Percentiles rank a stretch among this genome's conserved stretches.
These are phyloP conservation scores for Potentilla sterilis DNA, from an alignment of 306 rosid genomes.

Conservation along the genomic window DNA sequence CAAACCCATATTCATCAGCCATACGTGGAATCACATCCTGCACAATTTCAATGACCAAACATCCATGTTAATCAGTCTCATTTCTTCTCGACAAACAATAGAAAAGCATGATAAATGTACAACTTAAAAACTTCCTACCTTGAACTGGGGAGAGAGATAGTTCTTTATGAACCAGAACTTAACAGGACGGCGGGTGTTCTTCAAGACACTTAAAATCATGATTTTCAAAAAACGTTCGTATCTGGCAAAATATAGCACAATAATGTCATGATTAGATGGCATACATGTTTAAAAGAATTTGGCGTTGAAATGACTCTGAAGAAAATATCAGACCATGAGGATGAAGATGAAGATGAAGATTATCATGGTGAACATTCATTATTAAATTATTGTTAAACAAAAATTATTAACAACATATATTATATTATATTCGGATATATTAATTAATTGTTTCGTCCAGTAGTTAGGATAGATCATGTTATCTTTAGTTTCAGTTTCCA, in stretches of 20 bases:
- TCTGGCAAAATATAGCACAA: slow-evolving; percentile 46
- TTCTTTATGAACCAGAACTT: slow-evolving; percentile 99
- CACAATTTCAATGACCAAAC: slow-evolving; percentile 22
- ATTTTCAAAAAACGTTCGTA: slow-evolving; percentile 95
- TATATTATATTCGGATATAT: background rate
- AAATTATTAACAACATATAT: background rate
- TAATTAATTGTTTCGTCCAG: background rate
- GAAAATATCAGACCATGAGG: background rate
- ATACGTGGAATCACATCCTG: slow-evolving; percentile 91
- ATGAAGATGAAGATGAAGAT: background rate
- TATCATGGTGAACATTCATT: background rate
- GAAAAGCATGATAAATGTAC: slow-evolving; percentile 8
- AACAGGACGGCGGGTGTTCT: slow-evolving; percentile 90
- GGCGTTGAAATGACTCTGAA: background rate
- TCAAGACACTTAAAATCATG: slow-evolving; percentile 92
- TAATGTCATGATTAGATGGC: background rate
- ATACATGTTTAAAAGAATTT: background rate
- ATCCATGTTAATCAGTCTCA: slow-evolving; percentile 21
- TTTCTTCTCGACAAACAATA: slow-evolving; percentile 12
- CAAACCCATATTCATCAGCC: slow-evolving; percentile 93
- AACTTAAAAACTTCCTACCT: slow-evolving; percentile 46
- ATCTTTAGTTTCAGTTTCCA: background rate
- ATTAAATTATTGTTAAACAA: background rate
- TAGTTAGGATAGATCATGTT: background rate
- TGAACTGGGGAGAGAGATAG: slow-evolving; percentile 92